Conservation (phyloP, 371 early-diverging fungal genomes). For the Syncephalastrum monosporum region DNA sequence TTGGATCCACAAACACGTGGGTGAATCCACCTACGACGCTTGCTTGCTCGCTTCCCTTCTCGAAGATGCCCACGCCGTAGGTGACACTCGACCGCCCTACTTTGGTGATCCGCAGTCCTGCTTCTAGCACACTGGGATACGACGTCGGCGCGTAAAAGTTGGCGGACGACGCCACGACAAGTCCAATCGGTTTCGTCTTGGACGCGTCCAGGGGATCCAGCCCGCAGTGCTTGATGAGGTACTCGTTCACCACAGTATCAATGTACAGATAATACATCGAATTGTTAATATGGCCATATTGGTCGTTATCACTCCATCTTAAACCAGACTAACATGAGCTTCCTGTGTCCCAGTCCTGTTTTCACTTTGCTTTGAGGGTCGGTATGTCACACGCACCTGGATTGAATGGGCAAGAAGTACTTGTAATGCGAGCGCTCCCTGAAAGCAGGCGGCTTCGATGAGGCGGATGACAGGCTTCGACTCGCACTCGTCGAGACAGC, state of each 20-base stretch:
- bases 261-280: constrained; percentile 59
- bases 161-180: constrained; percentile 54
- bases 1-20: constrained; percentile 47
- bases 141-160: constrained; percentile 50
- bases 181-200: constrained; percentile 47
- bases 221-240: constrained; percentile 50
- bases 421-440: constrained; percentile 34
- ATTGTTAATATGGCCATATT: constrained; percentile 68
- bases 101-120: constrained; percentile 54
- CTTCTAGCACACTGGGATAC: constrained; percentile 55
- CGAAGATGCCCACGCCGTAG: constrained; percentile 63
- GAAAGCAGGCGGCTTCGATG: constrained; percentile 14
- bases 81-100: constrained; percentile 57
- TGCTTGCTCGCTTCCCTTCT: constrained; percentile 33
- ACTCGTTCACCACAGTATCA: constrained; percentile 61
- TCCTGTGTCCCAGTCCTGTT: neutral
- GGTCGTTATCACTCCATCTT: constrained; percentile 63
- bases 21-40: constrained; percentile 47
- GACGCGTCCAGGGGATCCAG: constrained; percentile 33
- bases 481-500: constrained; percentile 2
- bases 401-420: constrained; percentile 44
- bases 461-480: too few species aligned
- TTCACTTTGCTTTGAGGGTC: constrained; percentile 2
- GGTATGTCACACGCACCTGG: constrained; percentile 22
- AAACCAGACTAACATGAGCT: neutral